These are phyloP conservation scores for Septoria linicola DNA, from an alignment of 2,329 filamentous ascomycete species.

Conservation along the genomic window DNA sequence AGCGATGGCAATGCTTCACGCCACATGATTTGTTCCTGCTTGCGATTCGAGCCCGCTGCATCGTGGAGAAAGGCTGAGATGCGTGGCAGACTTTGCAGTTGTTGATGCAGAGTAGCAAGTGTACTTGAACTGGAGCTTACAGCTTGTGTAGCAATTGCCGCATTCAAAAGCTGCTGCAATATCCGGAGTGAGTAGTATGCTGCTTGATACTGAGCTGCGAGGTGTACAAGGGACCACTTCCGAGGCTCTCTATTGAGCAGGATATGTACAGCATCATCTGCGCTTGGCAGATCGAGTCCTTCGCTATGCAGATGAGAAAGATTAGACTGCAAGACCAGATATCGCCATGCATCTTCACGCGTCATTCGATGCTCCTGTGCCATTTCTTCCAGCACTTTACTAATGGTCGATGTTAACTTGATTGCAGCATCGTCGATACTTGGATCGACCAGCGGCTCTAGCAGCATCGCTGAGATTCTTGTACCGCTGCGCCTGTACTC, in stretches of 20 bases:
- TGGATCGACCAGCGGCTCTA: constrained; percentile 10
- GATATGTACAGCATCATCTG: constrained; percentile 24
- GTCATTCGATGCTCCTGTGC: constrained; percentile 3
- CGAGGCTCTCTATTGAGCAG: constrained; percentile 37
- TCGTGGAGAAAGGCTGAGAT: constrained; percentile 26
- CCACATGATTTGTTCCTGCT: constrained; percentile 21
- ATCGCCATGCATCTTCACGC: constrained; percentile 23
- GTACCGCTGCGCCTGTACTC: constrained; percentile 43
- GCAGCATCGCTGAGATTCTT: constrained; percentile 23
- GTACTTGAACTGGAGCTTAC: constrained; percentile 41
- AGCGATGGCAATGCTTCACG: constrained; percentile 5
- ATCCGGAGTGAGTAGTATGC: constrained; percentile 46
- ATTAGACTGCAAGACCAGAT: constrained; percentile 24
- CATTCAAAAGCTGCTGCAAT: constrained; percentile 40
- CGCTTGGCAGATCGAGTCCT: constrained; percentile 22
- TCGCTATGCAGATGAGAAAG: constrained; percentile 18
- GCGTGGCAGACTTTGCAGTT: constrained; percentile 23
- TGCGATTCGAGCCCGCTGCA: not conserved
- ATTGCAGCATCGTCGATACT: not conserved
- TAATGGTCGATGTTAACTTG: not conserved
- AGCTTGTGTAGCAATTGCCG: constrained; percentile 38
- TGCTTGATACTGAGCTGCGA: constrained; percentile 44
- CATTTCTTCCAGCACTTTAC: constrained; percentile 3
- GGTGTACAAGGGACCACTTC: constrained; percentile 42
- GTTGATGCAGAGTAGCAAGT: constrained; percentile 13